These are phyloP conservation scores for Malus sieversii DNA, from an alignment of 306 rosid species.

Conservation along the genomic window DNA sequence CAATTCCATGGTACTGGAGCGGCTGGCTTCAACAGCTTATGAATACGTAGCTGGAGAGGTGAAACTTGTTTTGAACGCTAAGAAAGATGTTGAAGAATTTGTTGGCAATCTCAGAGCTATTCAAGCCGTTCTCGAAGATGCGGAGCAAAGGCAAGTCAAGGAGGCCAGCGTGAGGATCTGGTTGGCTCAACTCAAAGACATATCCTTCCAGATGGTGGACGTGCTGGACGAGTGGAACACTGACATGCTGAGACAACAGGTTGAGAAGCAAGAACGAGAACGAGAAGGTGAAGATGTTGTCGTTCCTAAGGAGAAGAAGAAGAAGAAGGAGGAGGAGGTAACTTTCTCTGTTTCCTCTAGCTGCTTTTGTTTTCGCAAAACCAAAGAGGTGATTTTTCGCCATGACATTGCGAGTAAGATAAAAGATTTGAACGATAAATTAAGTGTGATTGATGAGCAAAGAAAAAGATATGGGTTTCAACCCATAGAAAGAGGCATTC, in stretches of 20 bases:
- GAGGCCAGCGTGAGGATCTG: background rate
- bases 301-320: background rate
- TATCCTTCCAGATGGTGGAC: background rate
- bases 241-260: background rate
- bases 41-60: background rate
- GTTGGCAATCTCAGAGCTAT: background rate
- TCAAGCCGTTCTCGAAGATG: background rate
- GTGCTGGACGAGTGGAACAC: conserved; percentile 5
- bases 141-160: background rate
- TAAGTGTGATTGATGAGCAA: background rate
- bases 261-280: background rate
- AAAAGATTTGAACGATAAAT: background rate
- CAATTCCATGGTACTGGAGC: background rate
- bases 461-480: background rate
- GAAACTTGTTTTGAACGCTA: background rate
- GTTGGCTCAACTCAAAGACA: background rate
- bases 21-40: background rate
- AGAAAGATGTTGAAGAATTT: background rate
- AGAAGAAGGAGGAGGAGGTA: background rate
- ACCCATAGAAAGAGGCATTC: background rate
- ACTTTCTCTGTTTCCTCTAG: background rate
- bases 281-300: background rate
- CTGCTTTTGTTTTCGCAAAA: background rate
- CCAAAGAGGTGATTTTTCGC: background rate
- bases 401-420: background rate